Conservation (phyloP, 129 eudicot species). For the Escallonia rubra region DNA sequence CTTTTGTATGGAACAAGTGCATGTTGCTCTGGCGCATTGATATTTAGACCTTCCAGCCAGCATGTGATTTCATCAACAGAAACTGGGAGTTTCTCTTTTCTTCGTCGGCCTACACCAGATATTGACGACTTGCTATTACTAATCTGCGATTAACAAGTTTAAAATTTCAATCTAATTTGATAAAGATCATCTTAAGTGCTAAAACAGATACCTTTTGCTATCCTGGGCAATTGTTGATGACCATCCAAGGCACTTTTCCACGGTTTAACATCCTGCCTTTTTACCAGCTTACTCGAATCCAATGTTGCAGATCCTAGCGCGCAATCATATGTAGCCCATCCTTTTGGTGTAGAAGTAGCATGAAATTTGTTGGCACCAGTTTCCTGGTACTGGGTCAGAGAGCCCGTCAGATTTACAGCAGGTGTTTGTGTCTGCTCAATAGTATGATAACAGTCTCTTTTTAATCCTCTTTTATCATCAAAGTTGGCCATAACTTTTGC, state of each 20-base stretch:
- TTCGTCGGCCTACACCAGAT: slow-evolving; percentile 32
- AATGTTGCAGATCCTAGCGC: slow-evolving; percentile 13
- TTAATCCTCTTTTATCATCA: slow-evolving; percentile 40
- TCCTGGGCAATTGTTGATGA: slow-evolving; percentile 21
- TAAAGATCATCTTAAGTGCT: too few relatives aligned
- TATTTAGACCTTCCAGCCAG: slow-evolving; percentile 31
- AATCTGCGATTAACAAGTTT: too few relatives aligned
- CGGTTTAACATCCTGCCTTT: slow-evolving; percentile 23
- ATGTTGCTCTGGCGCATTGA: slow-evolving; percentile 31
- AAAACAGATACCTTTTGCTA: slow-evolving; percentile 37
- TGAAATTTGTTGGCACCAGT: slow-evolving; percentile 9
- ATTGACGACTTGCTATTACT: background rate
- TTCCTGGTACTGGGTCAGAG: slow-evolving; percentile 31
- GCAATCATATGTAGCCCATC: slow-evolving; percentile 6
- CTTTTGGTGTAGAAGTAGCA: slow-evolving; percentile 4
- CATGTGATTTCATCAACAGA: slow-evolving; percentile 44
- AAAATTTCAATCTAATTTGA: too few relatives aligned
- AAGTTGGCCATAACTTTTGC: slow-evolving; percentile 13
- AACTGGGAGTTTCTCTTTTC: slow-evolving; percentile 16
- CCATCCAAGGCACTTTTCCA: slow-evolving; percentile 10
- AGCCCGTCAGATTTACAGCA: slow-evolving; percentile 15
- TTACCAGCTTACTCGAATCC: slow-evolving; percentile 17
- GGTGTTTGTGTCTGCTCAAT: slow-evolving; percentile 25
- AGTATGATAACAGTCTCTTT: slow-evolving; percentile 31
- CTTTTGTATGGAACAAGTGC: slow-evolving; percentile 70